A percentile compares a stretch with the other conserved stretches of the same genome.
phyloP scores from a whole-genome alignment of 116 monocot species.

The Thalassia testudinum region DNA sequence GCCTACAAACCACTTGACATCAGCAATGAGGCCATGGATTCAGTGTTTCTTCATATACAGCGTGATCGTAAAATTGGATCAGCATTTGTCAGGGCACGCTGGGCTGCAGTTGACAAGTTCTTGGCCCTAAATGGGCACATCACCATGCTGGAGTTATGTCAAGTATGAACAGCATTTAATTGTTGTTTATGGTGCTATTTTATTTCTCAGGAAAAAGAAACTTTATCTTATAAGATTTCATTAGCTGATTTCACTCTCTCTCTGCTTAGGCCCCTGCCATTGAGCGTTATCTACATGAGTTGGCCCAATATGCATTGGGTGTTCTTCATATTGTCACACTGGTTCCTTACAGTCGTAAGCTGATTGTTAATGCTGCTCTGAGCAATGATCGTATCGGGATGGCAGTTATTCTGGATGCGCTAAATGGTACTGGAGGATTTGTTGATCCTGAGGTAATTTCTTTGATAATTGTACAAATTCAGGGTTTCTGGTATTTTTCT shows the following conservation, averaged over 20 bases:
- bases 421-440: slow-evolving; percentile 60
- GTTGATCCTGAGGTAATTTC: slow-evolving; percentile 72
- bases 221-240: no score
- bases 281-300: slow-evolving; percentile 89
- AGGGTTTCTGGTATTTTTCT: neutral
- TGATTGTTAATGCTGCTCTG: slow-evolving; percentile 69
- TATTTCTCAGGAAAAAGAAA: no score
- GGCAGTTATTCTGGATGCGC: slow-evolving; percentile 87
- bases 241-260: neutral
- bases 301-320: slow-evolving; percentile 90
- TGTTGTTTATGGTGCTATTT: neutral
- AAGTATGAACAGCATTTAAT: slow-evolving; percentile 24
- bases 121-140: slow-evolving; percentile 76
- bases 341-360: slow-evolving; percentile 66
- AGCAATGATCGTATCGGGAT: slow-evolving; percentile 93
- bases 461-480: neutral
- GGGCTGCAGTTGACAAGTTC: slow-evolving; percentile 87
- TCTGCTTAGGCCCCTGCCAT: slow-evolving; percentile 59
- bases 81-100: slow-evolving; percentile 73
- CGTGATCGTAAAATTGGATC: slow-evolving; percentile 91
- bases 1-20: slow-evolving; percentile 92
- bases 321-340: slow-evolving; percentile 92
- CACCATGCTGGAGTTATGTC: slow-evolving; percentile 82
- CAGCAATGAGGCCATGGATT: slow-evolving; percentile 93
- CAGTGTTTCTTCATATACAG: slow-evolving; percentile 77